Percentiles rank a stretch among this genome's conserved stretches.
phyloP scores from a whole-genome alignment of 805 yeast genomes.

The Yarrowia divulgata region DNA sequence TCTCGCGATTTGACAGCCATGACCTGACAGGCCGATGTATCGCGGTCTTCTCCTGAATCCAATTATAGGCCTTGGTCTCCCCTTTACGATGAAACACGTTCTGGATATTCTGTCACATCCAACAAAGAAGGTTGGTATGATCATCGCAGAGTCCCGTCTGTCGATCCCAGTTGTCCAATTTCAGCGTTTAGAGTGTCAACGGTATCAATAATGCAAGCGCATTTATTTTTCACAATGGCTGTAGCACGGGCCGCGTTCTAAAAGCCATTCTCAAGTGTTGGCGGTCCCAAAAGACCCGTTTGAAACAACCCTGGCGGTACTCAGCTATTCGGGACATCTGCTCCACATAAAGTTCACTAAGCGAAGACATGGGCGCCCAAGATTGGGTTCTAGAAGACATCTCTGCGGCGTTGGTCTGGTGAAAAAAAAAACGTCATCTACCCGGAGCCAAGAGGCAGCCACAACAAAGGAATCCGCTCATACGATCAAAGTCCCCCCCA shows the following conservation, averaged over 20 bases:
- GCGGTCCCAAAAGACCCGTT: background rate
- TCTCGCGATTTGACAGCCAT: background rate
- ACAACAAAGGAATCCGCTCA: background rate
- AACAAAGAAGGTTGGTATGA: background rate
- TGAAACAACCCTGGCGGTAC: constrained; percentile 11
- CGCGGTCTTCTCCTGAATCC: background rate
- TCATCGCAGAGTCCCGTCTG: constrained; percentile 13
- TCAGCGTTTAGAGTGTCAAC: background rate
- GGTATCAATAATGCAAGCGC: background rate
- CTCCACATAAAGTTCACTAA: background rate
- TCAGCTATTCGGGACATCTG: constrained; percentile 1
- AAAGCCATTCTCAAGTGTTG: background rate
- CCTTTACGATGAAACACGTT: background rate
- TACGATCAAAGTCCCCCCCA: background rate
- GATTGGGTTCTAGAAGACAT: constrained; percentile 21
- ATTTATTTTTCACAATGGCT: background rate
- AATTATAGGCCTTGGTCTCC: background rate
- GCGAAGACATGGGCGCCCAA: background rate
- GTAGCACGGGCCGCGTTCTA: background rate
- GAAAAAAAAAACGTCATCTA: background rate
- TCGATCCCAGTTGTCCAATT: background rate
- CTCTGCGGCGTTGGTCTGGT: background rate
- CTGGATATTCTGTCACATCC: background rate
- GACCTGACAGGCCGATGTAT: background rate
- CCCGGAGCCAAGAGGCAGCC: constrained; percentile 5